Evolutionary conservation across 495 filamentous ascomycete genomes (phyloP).

Genomic region (Cercophora scortea): DNA sequence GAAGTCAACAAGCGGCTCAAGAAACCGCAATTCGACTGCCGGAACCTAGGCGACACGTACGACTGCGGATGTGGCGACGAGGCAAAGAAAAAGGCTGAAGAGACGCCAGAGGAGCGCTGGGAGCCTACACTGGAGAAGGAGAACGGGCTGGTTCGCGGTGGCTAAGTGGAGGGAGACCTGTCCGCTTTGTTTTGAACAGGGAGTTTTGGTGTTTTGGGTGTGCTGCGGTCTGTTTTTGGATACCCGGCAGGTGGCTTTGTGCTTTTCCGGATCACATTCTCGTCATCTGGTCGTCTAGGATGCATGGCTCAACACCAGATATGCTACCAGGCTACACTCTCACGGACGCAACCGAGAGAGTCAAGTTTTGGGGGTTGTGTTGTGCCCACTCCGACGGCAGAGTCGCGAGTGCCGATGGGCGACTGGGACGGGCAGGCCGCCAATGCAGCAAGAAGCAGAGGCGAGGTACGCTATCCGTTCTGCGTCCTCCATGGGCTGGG

Average conservation of each 20-base stretch:
- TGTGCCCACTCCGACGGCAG: too few relatives aligned
- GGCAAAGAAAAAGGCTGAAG: slow-evolving; percentile 30
- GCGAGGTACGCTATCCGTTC: too few relatives aligned
- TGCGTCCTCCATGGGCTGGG: too few relatives aligned
- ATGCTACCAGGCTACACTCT: too few relatives aligned
- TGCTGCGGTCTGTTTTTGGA: not conserved
- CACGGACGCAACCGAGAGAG: too few relatives aligned
- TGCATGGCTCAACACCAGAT: too few relatives aligned
- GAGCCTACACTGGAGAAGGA: slow-evolving; percentile 32
- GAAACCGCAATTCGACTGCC: slow-evolving; percentile 82
- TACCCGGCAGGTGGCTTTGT: not conserved
- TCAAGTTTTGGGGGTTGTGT: too few relatives aligned
- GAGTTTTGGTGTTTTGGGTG: not conserved
- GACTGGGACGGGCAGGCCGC: too few relatives aligned
- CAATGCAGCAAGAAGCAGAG: too few relatives aligned
- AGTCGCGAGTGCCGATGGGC: too few relatives aligned
- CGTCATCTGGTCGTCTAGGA: too few relatives aligned
- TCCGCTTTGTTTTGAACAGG: not conserved
- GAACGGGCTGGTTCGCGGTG: slow-evolving; percentile 19
- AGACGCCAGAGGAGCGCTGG: slow-evolving; percentile 7
- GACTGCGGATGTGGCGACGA: slow-evolving; percentile 93
- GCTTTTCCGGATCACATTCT: not conserved
- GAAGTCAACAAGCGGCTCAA: slow-evolving; percentile 80
- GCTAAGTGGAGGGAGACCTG: slow-evolving; percentile 2
- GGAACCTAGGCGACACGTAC: slow-evolving; percentile 83